These are phyloP conservation scores for Beauveria sp. DNA, from an alignment of 2,329 filamentous ascomycete species.

Conservation along the genomic window DNA sequence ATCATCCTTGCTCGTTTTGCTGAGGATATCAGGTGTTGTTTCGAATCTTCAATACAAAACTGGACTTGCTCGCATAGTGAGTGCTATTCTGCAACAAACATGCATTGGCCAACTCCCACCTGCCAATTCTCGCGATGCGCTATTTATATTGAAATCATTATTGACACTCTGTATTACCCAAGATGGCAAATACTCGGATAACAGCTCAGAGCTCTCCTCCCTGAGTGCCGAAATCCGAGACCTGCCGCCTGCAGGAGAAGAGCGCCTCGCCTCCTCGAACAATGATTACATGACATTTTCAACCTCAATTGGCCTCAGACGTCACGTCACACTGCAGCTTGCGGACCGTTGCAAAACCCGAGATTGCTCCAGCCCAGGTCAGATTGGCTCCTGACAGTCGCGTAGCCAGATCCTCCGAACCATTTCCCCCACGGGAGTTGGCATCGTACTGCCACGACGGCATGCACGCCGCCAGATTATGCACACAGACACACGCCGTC, in stretches of 20 bases:
- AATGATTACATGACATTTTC: not conserved
- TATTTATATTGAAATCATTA: not conserved
- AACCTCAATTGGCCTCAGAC: not conserved
- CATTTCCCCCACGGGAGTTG: not conserved
- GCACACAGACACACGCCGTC: not conserved
- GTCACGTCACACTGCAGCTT: conserved; percentile 6
- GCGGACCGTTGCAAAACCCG: conserved; percentile 5
- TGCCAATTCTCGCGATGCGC: not conserved
- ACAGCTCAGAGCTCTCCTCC: not conserved
- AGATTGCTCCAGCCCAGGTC: conserved; percentile 6
- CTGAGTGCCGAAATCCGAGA: conserved; percentile 1
- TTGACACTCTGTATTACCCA: no score
- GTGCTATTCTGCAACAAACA: not conserved
- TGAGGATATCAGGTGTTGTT: not conserved
- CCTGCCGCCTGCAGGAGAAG: not conserved
- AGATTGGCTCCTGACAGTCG: not conserved
- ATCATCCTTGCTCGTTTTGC: not conserved
- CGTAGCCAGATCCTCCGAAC: not conserved
- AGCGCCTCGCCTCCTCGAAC: not conserved
- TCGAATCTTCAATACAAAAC: not conserved
- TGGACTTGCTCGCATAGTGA: not conserved
- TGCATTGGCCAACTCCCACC: not conserved
- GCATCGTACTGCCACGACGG: not conserved
- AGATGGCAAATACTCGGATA: not conserved
- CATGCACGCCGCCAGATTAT: conserved; percentile 4